Conservation (phyloP, 768 basidiomycete genomes). For the Clathrus columnatus region DNA sequence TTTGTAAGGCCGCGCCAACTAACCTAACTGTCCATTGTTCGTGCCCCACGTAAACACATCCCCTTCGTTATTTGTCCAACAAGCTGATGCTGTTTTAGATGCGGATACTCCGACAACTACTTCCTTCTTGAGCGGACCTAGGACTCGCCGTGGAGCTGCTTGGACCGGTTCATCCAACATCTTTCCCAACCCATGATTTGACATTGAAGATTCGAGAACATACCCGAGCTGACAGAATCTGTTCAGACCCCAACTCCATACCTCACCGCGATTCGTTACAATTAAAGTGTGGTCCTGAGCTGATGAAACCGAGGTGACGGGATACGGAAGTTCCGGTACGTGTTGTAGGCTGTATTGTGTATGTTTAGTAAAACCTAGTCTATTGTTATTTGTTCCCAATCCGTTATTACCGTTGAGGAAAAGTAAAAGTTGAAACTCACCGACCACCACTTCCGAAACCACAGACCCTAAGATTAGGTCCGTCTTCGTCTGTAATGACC, state of each 20-base stretch:
- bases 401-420: not conserved
- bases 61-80: slow-evolving; percentile 58
- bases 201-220: slow-evolving; percentile 45
- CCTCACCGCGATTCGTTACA: slow-evolving; percentile 70
- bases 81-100: slow-evolving; percentile 77
- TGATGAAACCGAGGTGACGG: slow-evolving; percentile 60
- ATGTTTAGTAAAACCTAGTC: slow-evolving; percentile 67
- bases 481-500: slow-evolving; percentile 63
- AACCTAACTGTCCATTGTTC: slow-evolving; percentile 84
- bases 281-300: slow-evolving; percentile 94
- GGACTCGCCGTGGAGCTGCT: slow-evolving; percentile 61
- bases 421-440: slow-evolving; percentile 29
- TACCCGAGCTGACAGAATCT: slow-evolving; percentile 88
- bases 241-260: slow-evolving; percentile 87
- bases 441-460: slow-evolving; percentile 87
- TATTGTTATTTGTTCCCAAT: slow-evolving; percentile 18
- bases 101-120: slow-evolving; percentile 75
- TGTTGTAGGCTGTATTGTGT: slow-evolving; percentile 69
- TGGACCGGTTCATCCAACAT: slow-evolving; percentile 67
- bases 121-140: slow-evolving; percentile 71
- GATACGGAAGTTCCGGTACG: slow-evolving; percentile 44
- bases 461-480: slow-evolving; percentile 72
- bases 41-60: slow-evolving; percentile 88
- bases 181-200: slow-evolving; percentile 16
- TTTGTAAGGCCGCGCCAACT: not conserved